Evolutionary conservation across 805 yeast genomes (phyloP), one percentile per base, ranked within the genome.

Genomic region (Saccharomycopsis javanensis): DNA sequence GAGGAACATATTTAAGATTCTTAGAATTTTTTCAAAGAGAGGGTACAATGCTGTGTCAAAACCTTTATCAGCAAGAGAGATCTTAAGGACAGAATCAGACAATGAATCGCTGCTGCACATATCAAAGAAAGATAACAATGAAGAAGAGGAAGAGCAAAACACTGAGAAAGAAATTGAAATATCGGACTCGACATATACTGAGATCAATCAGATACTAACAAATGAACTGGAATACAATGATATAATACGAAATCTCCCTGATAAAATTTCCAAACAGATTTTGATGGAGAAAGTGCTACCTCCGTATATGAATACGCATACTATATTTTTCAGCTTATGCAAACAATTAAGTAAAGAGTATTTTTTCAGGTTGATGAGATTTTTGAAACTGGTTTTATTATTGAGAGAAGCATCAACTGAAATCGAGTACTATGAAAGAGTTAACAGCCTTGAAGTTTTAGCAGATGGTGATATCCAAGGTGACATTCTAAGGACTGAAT

Each of bases 171-270:
- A 18, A 10, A 25, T 27, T 3, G 60, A 57, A 30, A 56, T 60
- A 5, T 52, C 58, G 8, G 62, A 60, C 8, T 58, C 55, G 10
- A 60, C 60, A 8, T 60, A 57, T 42, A 57, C 62, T n/a, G 62
- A 60, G 28, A 60, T 60, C 18, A 57, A 60, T 27, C 59, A 57
- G 20, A 60, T 57, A 20, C 52, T 60, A 46, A 53, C 69, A 3
- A 62, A 64, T 5, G 61, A 64, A 16, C 67, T 66, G 5, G 72
- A 71, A 52, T 68, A 66, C 58, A 64, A 66, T 5, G 62, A 60
- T 45, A 57, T 60, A 4, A 60, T 60, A 59, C 54, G 35, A 30
- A 45, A 51, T 7, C 48, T 60, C 1, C 59, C 62, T 15, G 59
- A 60, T 25, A 48, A 53, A 18, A 28, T 52, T 31, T 55, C 57